These are phyloP conservation scores for Podospora pseudoanserina DNA, from an alignment of 495 filamentous ascomycete genomes.

Conservation along the genomic window DNA sequence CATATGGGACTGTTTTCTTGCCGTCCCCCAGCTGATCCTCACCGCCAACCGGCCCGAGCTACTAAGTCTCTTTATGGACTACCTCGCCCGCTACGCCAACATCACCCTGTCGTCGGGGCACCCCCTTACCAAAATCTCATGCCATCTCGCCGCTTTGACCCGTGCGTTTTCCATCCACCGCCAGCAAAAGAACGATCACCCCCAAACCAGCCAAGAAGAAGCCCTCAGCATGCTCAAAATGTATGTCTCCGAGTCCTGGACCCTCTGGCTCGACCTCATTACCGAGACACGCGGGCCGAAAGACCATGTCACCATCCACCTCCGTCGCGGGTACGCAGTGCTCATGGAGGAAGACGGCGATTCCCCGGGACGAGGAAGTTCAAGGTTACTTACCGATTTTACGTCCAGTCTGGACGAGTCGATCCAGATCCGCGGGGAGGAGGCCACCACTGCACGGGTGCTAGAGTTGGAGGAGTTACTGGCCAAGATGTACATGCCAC, in stretches of 20 bases:
- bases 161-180: not conserved
- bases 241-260: slow-evolving; percentile 25
- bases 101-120: slow-evolving; percentile 23
- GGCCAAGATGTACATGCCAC: slow-evolving; percentile 31
- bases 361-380: slow-evolving; percentile 3
- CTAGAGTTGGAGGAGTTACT: slow-evolving; percentile 29
- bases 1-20: slow-evolving; percentile 37
- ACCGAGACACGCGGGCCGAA: slow-evolving; percentile 14
- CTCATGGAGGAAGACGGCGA: slow-evolving; percentile 15
- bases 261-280: slow-evolving; percentile 27
- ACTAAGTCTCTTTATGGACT: slow-evolving; percentile 26
- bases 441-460: slow-evolving; percentile 21
- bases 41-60: slow-evolving; percentile 23
- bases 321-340: slow-evolving; percentile 33
- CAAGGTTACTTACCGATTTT: slow-evolving; percentile 20
- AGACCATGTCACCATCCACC: slow-evolving; percentile 33
- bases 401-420: not conserved
- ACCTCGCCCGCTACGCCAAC: slow-evolving; percentile 21
- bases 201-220: not conserved
- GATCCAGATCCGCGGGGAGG: slow-evolving; percentile 13
- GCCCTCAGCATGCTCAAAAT: slow-evolving; percentile 4
- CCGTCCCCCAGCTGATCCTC: slow-evolving; percentile 29
- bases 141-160: not conserved
- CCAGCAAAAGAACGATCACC: not conserved
- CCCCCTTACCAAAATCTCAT: slow-evolving; percentile 22